phyloP scores from a whole-genome alignment of 371 early-diverging fungal species.

The Lichtheimia ramosa region DNA sequence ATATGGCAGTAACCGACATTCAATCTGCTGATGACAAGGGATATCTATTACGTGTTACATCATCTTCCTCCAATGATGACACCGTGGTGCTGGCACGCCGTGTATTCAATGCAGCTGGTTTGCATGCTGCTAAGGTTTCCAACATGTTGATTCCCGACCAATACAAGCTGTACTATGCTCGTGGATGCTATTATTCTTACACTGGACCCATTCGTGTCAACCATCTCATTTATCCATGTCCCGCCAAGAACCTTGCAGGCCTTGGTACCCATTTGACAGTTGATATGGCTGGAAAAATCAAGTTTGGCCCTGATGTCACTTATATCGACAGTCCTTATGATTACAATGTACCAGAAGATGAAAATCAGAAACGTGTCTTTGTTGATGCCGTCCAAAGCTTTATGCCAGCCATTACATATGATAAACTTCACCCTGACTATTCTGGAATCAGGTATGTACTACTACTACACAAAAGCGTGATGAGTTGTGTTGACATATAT shows the following conservation, averaged over 20 bases:
- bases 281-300: slow-evolving; percentile 73
- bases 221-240: slow-evolving; percentile 85
- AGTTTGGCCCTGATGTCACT: slow-evolving; percentile 84
- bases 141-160: slow-evolving; percentile 41
- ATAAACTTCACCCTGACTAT: slow-evolving; percentile 73
- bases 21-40: slow-evolving; percentile 19
- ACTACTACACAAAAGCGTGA: neutral
- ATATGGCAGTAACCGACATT: slow-evolving; percentile 53
- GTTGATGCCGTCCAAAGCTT: slow-evolving; percentile 61
- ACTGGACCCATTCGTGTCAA: slow-evolving; percentile 40
- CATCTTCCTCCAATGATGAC: slow-evolving; percentile 28
- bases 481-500: neutral
- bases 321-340: slow-evolving; percentile 61
- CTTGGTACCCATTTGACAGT: slow-evolving; percentile 86
- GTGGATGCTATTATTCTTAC: slow-evolving; percentile 79
- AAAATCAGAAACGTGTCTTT: slow-evolving; percentile 42
- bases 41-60: slow-evolving; percentile 50
- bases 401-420: slow-evolving; percentile 55
- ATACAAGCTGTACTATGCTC: slow-evolving; percentile 64
- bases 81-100: slow-evolving; percentile 53
- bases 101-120: slow-evolving; percentile 82
- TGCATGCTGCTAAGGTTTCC: slow-evolving; percentile 70
- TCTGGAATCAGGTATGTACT: slow-evolving; percentile 70
- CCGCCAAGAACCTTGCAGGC: slow-evolving; percentile 69
- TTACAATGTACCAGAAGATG: slow-evolving; percentile 56